Evolutionary conservation across 192 early-diverging fungal genomes (phyloP), one percentile per base, ranked within the genome.

Genomic region (Chytriomyces sp.): DNA sequence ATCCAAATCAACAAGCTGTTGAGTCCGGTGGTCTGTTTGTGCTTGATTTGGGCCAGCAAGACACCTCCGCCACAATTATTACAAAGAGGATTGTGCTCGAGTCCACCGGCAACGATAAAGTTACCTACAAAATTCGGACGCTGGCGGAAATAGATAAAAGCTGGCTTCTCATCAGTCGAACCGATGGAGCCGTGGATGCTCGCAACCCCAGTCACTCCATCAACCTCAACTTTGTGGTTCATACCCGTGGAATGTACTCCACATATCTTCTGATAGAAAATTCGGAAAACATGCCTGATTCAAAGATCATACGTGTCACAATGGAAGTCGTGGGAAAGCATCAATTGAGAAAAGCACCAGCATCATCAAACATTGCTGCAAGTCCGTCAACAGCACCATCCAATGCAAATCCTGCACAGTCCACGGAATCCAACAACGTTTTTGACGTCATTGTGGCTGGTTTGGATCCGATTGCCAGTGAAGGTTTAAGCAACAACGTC

Each of bases 41-140:
- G 47, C 82, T 94, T 7, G 89, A 93, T 83, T 81, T 93, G 35
- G 93, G 93, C n/a, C 93, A 93, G 70, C 91, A 91, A 67, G 93
- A 94, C 77, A 79, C 91, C 62, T 89, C 88, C 1, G 75, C 83
- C 2, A 67, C 78, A 3, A 82, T 84, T 45, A 80, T 91, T 11
- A 77, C 84, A 1, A 92, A 90, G 72, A 93, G 93, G 64, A 67
- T 94, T 24, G 79, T 84, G 0, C 45, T 94, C 5, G 93, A 94
- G 72, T 89, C 88, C 69, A 59, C 80, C 1, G 74, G 81, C 3
- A 78, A 70, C 53, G 87, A 90, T 43, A 64, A 85, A 20, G 83
- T 92, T 3, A 87, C 86, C 0, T 94, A 93, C 76, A 76, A 85
- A 10, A 85, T 94, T 59, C 82, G 83, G 67, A 86, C 84, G 10